Percentiles rank a stretch among this genome's conserved stretches.
phyloP scores from a whole-genome alignment of 176 grass and related monocot genomes.

The Zizania latifolia region DNA sequence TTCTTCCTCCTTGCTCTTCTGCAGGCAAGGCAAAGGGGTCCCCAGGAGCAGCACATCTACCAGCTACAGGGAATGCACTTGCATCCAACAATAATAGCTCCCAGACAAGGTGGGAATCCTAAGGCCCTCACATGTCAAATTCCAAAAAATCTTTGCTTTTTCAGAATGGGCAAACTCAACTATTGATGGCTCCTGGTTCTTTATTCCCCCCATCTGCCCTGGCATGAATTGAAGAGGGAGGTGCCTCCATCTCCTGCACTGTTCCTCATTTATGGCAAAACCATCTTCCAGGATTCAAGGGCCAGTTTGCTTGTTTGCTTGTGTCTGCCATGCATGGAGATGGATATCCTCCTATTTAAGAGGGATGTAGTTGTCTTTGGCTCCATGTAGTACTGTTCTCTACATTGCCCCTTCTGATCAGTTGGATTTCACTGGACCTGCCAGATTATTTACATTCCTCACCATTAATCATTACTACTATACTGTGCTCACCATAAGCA shows the following conservation, averaged over 20 bases:
- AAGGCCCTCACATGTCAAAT: slow-evolving; percentile 14
- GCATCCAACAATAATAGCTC: slow-evolving; percentile 36
- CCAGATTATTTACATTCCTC: neutral
- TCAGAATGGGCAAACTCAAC: neutral
- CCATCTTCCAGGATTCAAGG: slow-evolving; percentile 30
- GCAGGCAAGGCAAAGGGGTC: slow-evolving; percentile 40
- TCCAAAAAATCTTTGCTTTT: slow-evolving; percentile 11
- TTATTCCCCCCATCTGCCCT: slow-evolving; percentile 27
- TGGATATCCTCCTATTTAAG: slow-evolving; percentile 33
- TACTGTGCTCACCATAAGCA: neutral
- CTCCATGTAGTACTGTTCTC: slow-evolving; percentile 17
- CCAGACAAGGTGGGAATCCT: slow-evolving; percentile 49
- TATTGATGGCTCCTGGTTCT: slow-evolving; percentile 18
- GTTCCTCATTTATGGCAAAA: slow-evolving; percentile 36
- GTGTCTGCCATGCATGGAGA: slow-evolving; percentile 32
- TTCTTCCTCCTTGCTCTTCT: slow-evolving; percentile 29
- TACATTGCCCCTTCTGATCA: neutral
- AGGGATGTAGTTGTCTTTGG: slow-evolving; percentile 12
- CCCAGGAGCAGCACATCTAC: slow-evolving; percentile 18
- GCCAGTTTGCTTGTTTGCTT: slow-evolving; percentile 28
- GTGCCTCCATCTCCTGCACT: slow-evolving; percentile 39
- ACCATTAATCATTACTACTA: no score
- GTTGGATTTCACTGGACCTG: slow-evolving; percentile 4
- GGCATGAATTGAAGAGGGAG: slow-evolving; percentile 29
- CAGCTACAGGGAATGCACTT: slow-evolving; percentile 30